Percentiles rank a stretch among this genome's conserved stretches.
Evolutionary conservation across 176 grass and related monocot species (phyloP).

Genomic region (Canna indica): DNA sequence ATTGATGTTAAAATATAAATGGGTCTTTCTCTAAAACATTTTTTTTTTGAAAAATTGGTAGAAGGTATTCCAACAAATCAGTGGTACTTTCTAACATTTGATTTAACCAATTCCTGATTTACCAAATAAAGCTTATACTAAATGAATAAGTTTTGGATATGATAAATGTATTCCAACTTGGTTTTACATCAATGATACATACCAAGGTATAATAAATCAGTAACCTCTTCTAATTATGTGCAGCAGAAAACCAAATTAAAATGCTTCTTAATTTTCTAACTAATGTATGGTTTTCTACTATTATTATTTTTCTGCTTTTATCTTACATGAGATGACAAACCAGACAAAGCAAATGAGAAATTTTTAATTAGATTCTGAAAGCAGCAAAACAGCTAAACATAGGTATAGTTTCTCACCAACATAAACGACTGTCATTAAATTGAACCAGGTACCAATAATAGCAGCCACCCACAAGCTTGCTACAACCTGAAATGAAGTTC

Average conservation of each 20-base stretch:
- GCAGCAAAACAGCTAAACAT: background rate
- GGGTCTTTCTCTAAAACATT: too few relatives aligned
- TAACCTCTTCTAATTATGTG: background rate
- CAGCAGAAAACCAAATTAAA: background rate
- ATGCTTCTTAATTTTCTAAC: background rate
- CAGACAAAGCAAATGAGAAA: background rate
- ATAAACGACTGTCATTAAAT: slow-evolving; percentile 72
- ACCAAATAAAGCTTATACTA: too few relatives aligned
- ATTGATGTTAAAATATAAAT: too few relatives aligned
- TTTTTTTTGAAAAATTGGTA: too few relatives aligned
- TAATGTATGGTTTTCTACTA: background rate
- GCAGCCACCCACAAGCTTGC: slow-evolving; percentile 38
- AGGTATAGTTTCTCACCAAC: slow-evolving; percentile 39
- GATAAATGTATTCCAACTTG: background rate
- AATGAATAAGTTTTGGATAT: background rate
- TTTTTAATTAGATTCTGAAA: background rate
- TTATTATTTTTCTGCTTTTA: background rate
- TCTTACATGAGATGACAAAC: background rate
- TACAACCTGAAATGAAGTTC: slow-evolving; percentile 39
- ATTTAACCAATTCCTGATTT: too few relatives aligned
- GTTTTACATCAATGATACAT: too few relatives aligned
- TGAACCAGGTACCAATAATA: slow-evolving; percentile 70
- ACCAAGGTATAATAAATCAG: too few relatives aligned
- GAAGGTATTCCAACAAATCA: too few relatives aligned
- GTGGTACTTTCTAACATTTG: too few relatives aligned